Percentiles rank a stretch among this genome's conserved stretches.
Conservation (phyloP, 805 yeast species). For the Metschnikowia drakensbergensis region DNA sequence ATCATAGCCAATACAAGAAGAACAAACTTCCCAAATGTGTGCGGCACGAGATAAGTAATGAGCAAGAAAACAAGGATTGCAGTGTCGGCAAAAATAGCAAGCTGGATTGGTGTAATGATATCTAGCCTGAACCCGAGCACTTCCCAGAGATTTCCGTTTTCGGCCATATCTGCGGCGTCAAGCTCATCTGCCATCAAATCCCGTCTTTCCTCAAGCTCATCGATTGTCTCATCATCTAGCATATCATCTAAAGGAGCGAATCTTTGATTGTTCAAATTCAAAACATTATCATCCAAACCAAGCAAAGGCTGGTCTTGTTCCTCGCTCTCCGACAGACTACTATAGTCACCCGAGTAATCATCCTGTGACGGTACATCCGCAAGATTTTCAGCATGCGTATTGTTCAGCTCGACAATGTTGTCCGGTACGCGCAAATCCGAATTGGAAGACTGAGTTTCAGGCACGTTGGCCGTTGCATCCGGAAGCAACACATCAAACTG, state of each 20-base stretch:
- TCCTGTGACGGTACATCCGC: background rate
- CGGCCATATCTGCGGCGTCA: conserved; percentile 16
- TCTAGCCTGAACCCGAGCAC: conserved; percentile 34
- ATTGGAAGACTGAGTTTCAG: background rate
- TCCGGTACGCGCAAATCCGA: background rate
- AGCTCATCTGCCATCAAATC: conserved; percentile 15
- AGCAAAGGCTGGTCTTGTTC: background rate
- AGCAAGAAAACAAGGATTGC: conserved; percentile 37
- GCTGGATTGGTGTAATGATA: conserved; percentile 32
- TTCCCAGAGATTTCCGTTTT: conserved; percentile 29
- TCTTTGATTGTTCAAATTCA: background rate
- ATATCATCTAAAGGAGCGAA: background rate
- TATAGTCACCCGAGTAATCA: background rate
- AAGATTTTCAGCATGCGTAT: background rate
- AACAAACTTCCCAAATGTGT: conserved; percentile 37
- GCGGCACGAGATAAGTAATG: conserved; percentile 46
- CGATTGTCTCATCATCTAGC: conserved; percentile 14
- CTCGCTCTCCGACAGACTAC: background rate
- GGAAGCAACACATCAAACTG: conserved; percentile 8
- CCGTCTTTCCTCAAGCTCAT: conserved; percentile 14
- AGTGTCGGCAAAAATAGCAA: conserved; percentile 30
- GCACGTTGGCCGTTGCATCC: background rate
- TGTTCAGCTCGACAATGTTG: background rate
- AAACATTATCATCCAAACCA: background rate
- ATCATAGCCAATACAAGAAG: background rate